Base-by-base conservation (phyloP, 2,329 filamentous ascomycete genomes). In the Fusarium hostae region DNA sequence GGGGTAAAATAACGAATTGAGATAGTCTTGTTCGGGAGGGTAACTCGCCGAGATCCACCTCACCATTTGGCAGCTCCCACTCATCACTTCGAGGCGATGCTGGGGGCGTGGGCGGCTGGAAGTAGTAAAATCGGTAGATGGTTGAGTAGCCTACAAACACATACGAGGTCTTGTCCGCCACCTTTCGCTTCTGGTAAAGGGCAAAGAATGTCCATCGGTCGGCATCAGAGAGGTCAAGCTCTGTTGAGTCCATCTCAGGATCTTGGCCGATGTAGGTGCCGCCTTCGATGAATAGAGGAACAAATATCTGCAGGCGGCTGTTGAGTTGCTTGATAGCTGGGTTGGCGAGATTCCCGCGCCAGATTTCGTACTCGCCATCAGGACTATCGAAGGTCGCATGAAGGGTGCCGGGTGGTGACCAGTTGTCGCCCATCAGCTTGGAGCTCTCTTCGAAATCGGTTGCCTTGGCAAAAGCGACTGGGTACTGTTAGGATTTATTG, bases 191-290 rank as follows among this genome's bases (percentile, higher is more conserved):
- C 75, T 91, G 88, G 81, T 92, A 95, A 61, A 97, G 85, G 74
- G 97, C 90, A 82, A 94, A 98, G n/a, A 98, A 83, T 1, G 93
- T 94, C 96, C 96, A 99, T 76, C 95, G 89, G 67, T 94, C 89
- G 24, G 90, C 91, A 68, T 95, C 92, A 2, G 91, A 87, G 57
- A 92, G 87, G 41, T 94, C 90, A 44, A 78, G 86, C 64, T 94
- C 88, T 20, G 88, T 87, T 55, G 94, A 89, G 5, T 85, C 81
- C 7, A 81, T 81, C 8, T 85, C 80, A 3, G 74, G 76, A 34
- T 84, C 79, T 39, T 84, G 77, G 13, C 83, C 88, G 48, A 98
- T 90, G 40, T 89, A 89, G 8, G 90, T 92, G n/a, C 95, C 96
- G 32, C 94, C 96, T 80, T 99, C 97, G 68, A 99, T 98, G 80